Base-by-base conservation (phyloP, 2,329 filamentous ascomycete genomes). In the Aspergillus intermedius region DNA sequence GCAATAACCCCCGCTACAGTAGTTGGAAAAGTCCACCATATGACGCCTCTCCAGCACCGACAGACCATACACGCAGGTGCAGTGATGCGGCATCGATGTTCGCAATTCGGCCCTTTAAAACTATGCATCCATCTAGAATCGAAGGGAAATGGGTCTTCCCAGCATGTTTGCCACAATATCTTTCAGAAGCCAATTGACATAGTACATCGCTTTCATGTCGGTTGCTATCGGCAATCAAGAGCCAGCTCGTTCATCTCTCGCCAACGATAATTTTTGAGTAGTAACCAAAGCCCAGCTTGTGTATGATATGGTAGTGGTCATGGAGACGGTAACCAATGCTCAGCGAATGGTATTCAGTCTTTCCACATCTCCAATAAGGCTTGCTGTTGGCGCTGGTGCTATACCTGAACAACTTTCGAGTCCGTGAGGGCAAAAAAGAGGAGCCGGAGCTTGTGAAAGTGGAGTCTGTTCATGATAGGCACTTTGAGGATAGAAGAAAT, bases 261-360 rank as follows among this genome's bases (percentile, higher is more conserved):
- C 70, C 9, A 74, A 61, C 73, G 69, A 76, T 35, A 72, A 72
- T 67, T 13, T 69, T 75, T 10, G 71, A 70, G 51, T 59, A 74
- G 9, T 65, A 60, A n/a, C 74, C 72, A 17, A 63, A 69, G 7
- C 73, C 73, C 8, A 76, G 63, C 54, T 76, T 76, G 49, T 73
- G 64, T 19, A 73, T 55, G 35, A 75, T 58, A 40, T 58, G 55
- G 51, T 76, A 76, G 17, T 68, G 64, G 40, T 61, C 46, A 7
- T 67, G 47, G 46, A 74, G 71, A 1, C 51, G 22, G 32, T 74
- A 70, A n/a, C 69, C 70, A 5, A 76, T 58, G 1, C 51, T 49
- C 9, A 73, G 59, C 1, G 73, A 71, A 53, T 75, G 71, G 44
- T 64, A 74, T 55, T 49, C 3, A 47, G 48, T 9, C 28, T 49